Percentiles rank a stretch among this genome's conserved stretches.
Conservation (phyloP, 129 eudicot genomes). For the Artemisia tridentata region DNA sequence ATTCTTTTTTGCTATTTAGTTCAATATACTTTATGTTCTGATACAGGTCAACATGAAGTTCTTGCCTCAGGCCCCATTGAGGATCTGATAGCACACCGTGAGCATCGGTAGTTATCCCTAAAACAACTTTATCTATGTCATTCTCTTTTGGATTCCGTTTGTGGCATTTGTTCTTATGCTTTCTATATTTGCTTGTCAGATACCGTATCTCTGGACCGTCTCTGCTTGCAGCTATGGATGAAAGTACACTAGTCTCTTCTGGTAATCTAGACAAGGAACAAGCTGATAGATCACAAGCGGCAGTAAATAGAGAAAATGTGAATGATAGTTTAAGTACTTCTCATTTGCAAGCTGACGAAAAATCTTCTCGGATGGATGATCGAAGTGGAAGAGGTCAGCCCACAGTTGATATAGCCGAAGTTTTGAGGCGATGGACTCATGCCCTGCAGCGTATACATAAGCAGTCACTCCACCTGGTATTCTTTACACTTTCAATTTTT, state of each 20-base stretch:
- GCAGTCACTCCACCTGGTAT: constrained; percentile 89
- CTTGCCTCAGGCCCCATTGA: constrained; percentile 99
- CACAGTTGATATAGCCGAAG: constrained; percentile 94
- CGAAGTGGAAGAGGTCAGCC: constrained; percentile 82
- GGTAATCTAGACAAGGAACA: constrained; percentile 51
- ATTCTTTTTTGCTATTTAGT: neutral
- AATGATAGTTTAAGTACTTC: constrained; percentile 37
- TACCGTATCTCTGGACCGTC: constrained; percentile 98
- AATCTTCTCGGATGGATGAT: constrained; percentile 59
- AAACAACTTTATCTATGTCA: constrained; percentile 1
- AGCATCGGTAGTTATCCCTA: constrained; percentile 66
- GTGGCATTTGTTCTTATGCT: constrained; percentile 14
- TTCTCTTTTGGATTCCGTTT: neutral
- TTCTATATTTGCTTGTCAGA: constrained; percentile 41
- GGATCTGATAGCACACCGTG: constrained; percentile 97
- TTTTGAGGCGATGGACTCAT: constrained; percentile 98
- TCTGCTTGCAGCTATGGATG: constrained; percentile 95
- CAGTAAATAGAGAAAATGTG: constrained; percentile 42
- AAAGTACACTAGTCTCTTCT: constrained; percentile 56
- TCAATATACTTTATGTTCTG: constrained; percentile 7
- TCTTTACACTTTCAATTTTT: neutral
- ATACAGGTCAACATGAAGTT: constrained; percentile 92
- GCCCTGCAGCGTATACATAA: constrained; percentile 98
- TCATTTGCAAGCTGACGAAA: constrained; percentile 48
- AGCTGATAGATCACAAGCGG: constrained; percentile 54